A percentile compares a stretch with the other conserved stretches of the same genome.
Conservation (phyloP, 345 rosid genomes). For the Ceriops zippeliana region DNA sequence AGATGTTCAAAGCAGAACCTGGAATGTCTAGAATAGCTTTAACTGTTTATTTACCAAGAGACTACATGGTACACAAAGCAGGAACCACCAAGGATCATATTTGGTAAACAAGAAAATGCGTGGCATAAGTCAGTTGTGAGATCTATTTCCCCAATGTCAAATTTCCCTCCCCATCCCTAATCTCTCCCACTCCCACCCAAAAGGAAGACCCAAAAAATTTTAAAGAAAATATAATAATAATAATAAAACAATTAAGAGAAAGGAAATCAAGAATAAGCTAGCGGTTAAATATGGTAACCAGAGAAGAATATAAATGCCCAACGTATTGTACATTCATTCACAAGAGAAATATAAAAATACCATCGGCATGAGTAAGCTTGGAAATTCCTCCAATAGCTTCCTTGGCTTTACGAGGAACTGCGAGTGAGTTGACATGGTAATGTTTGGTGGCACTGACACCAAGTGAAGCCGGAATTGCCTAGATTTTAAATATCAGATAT, state of each 20-base stretch:
- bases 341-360: slow-evolving; percentile 32
- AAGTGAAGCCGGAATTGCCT: slow-evolving; percentile 94
- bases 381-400: slow-evolving; percentile 99
- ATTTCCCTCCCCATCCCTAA: no score
- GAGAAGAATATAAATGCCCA: background rate
- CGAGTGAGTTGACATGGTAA: slow-evolving; percentile 94
- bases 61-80: no score
- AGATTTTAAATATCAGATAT: slow-evolving; percentile 2
- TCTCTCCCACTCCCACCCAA: no score
- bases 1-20: background rate
- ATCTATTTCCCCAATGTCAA: no score
- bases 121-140: no score
- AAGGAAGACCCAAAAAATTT: no score
- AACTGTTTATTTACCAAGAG: background rate
- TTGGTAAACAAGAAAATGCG: background rate
- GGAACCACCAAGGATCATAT: background rate
- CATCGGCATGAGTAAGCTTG: slow-evolving; percentile 81
- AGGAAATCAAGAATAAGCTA: background rate
- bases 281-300: background rate
- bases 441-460: slow-evolving; percentile 85
- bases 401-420: slow-evolving; percentile 96
- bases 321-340: background rate
- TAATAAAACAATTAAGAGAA: background rate
- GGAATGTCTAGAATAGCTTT: background rate
- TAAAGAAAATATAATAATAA: background rate